A percentile compares a stretch with the other conserved stretches of the same genome.
Conservation (phyloP, 2,329 filamentous ascomycete genomes). For the Pseudovirgaria hyperparasitica region DNA sequence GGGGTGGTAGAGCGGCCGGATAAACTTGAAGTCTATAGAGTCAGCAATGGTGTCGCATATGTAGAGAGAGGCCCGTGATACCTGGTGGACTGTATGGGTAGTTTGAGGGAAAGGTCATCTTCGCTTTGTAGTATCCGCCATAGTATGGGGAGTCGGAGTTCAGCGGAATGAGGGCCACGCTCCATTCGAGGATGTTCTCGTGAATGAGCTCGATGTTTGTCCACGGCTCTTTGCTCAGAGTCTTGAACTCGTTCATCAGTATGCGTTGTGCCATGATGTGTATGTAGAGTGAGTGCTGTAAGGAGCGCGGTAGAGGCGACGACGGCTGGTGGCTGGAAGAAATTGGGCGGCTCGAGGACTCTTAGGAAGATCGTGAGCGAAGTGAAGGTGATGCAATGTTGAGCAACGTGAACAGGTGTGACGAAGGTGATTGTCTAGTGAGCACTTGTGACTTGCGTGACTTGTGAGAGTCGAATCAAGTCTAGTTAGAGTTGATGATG, state of each 20-base stretch:
- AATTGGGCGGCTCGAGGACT: too few species aligned
- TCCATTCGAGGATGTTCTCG: slow-evolving; percentile 79
- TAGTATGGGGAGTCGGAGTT: slow-evolving; percentile 88
- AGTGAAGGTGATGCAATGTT: too few species aligned
- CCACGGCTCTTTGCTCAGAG: slow-evolving; percentile 82
- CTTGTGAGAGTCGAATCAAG: too few species aligned
- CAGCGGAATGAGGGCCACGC: slow-evolving; percentile 77
- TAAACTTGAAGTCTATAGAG: slow-evolving; percentile 62
- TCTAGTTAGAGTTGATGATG: too few species aligned
- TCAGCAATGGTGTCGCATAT: slow-evolving; percentile 1
- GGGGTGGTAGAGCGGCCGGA: slow-evolving; percentile 70
- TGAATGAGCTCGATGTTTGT: slow-evolving; percentile 76
- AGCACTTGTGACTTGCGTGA: too few species aligned
- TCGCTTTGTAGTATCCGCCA: slow-evolving; percentile 83
- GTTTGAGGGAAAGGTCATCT: slow-evolving; percentile 76
- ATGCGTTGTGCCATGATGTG: slow-evolving; percentile 55
- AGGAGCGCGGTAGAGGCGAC: too few species aligned
- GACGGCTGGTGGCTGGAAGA: too few species aligned
- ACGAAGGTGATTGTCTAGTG: too few species aligned
- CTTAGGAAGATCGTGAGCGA: too few species aligned
- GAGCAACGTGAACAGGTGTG: too few species aligned
- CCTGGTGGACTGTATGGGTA: slow-evolving; percentile 80
- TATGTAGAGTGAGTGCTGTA: not conserved
- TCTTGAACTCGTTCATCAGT: slow-evolving; percentile 77
- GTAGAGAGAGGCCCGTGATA: slow-evolving; percentile 13